phyloP scores from a whole-genome alignment of 2,329 filamentous ascomycete genomes.

The Exophiala mesophila region DNA sequence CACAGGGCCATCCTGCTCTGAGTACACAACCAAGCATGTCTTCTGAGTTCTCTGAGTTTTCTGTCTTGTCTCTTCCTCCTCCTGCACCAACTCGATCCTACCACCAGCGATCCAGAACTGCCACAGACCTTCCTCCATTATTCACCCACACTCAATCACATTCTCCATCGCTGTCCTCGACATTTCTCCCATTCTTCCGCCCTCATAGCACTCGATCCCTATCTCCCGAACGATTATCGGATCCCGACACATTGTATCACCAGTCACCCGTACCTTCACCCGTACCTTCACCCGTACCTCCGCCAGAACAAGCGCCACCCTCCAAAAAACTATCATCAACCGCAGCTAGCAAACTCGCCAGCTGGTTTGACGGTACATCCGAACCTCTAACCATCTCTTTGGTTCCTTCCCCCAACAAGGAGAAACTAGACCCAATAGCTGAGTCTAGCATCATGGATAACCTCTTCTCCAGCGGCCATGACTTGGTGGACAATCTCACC shows the following conservation, averaged over 20 bases:
- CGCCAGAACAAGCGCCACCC: conserved; percentile 8
- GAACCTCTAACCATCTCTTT: conserved; percentile 46
- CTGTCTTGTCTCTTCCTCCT: conserved; percentile 18
- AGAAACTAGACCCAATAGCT: conserved; percentile 22
- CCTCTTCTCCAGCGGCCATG: conserved; percentile 17
- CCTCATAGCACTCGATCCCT: conserved; percentile 20
- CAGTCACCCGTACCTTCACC: conserved; percentile 3
- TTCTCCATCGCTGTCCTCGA: conserved; percentile 24
- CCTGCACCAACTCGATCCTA: conserved; percentile 20
- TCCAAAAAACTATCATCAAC: conserved; percentile 15
- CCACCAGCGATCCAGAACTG: conserved; percentile 23
- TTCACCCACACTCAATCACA: conserved; percentile 15
- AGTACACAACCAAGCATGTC: not conserved
- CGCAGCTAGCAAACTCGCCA: conserved; percentile 33
- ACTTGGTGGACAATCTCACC: conserved; percentile 17
- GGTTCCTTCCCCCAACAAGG: conserved; percentile 29
- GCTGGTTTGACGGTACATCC: conserved; percentile 51
- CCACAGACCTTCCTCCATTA: conserved; percentile 22
- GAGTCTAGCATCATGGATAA: conserved; percentile 19
- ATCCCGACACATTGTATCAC: conserved; percentile 13
- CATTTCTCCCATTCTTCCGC: conserved; percentile 23
- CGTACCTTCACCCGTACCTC: no score
- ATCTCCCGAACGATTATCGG: conserved; percentile 20
- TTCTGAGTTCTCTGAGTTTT: conserved; percentile 10
- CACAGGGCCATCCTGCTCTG: not conserved